These are phyloP conservation scores for Irpex rosettiformis DNA, from an alignment of 1,284 basidiomycete genomes.

Conservation along the genomic window DNA sequence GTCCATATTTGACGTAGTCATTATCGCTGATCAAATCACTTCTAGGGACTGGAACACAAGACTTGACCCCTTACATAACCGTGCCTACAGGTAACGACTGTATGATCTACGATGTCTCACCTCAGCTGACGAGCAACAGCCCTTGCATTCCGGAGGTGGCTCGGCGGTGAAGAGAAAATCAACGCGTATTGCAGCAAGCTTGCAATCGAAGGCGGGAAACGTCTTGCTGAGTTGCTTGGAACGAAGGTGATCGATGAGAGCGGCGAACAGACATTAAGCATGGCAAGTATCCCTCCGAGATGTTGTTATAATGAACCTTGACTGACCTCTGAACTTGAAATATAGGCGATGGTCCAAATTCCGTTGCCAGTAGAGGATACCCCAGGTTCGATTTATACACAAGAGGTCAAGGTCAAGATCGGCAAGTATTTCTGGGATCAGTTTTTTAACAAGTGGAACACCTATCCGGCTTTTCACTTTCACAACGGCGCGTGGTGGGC, in stretches of 20 bases:
- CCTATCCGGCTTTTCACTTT: conserved; percentile 40
- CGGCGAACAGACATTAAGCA: conserved; percentile 63
- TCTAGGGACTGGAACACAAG: conserved; percentile 70
- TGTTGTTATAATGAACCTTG: neutral
- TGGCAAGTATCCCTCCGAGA: conserved; percentile 53
- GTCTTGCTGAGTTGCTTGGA: conserved; percentile 60
- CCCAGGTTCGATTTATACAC: conserved; percentile 16
- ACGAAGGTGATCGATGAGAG: conserved; percentile 62
- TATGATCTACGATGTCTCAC: neutral
- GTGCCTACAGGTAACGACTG: conserved; percentile 46
- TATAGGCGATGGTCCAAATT: conserved; percentile 21
- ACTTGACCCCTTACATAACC: conserved; percentile 52
- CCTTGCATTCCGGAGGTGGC: conserved; percentile 72
- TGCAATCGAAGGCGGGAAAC: conserved; percentile 69
- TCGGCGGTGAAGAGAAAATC: conserved; percentile 83
- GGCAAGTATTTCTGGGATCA: conserved; percentile 32
- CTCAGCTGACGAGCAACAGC: conserved; percentile 40
- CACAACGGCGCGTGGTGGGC: conserved; percentile 72
- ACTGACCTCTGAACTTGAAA: neutral
- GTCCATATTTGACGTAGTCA: neutral
- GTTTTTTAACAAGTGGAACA: conserved; percentile 41
- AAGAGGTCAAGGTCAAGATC: conserved; percentile 26
- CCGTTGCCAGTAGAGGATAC: conserved; percentile 24
- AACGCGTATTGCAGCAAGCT: conserved; percentile 74
- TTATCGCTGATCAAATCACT: neutral